Evolutionary conservation across 257 asterid species (phyloP).

Genomic region (Leptodermis oblonga): DNA sequence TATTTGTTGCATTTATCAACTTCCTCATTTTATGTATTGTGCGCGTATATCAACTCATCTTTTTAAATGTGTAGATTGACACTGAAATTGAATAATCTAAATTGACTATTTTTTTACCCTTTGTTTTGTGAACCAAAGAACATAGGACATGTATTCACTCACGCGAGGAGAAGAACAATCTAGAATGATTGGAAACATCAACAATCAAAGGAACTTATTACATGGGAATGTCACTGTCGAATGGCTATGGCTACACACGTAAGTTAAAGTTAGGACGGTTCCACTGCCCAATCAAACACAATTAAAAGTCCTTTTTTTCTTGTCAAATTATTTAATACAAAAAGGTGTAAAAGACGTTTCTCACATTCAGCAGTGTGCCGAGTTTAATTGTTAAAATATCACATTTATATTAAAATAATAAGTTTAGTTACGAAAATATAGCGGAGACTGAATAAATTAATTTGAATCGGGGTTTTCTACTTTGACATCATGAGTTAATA

Average conservation of each 20-base stretch:
- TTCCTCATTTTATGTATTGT: too few species aligned
- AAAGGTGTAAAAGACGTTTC: too few species aligned
- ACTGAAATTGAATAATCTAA: conserved; percentile 1
- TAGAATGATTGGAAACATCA: background rate
- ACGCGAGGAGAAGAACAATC: conserved; percentile 8
- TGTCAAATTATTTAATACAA: background rate
- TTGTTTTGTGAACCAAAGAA: background rate
- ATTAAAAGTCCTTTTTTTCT: background rate
- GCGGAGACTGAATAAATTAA: too few species aligned
- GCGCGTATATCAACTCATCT: too few species aligned
- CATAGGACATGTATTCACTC: background rate
- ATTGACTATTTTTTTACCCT: too few species aligned
- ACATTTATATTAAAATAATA: too few species aligned
- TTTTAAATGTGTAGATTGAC: too few species aligned
- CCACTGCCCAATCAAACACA: conserved; percentile 4
- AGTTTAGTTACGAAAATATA: too few species aligned
- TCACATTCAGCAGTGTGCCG: too few species aligned
- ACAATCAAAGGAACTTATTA: background rate
- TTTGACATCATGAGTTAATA: background rate
- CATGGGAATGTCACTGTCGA: background rate
- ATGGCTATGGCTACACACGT: background rate
- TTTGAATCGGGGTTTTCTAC: background rate
- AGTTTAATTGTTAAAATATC: too few species aligned
- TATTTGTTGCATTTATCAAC: too few species aligned
- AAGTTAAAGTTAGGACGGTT: conserved; percentile 4